These are phyloP conservation scores for Plasmodium berghei DNA, from an alignment of 169 alveolate genomes.

Conservation along the genomic window DNA sequence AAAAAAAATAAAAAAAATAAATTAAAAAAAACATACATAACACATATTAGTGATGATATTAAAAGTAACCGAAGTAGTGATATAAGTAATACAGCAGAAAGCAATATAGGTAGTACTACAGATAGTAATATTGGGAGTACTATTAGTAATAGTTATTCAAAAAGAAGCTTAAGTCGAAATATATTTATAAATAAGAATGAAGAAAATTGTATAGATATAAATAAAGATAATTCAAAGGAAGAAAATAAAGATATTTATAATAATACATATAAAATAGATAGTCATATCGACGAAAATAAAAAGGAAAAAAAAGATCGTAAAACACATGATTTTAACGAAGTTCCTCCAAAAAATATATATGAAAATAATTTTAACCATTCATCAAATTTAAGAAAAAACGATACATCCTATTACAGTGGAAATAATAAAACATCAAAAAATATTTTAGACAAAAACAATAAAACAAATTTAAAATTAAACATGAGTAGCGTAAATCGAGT, in stretches of 20 bases:
- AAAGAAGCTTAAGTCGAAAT: too few species aligned
- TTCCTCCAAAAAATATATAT: conserved; percentile 13
- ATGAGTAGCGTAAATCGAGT: conserved; percentile 2
- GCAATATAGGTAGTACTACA: too few species aligned
- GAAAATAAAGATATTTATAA: too few species aligned
- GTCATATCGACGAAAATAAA: conserved; percentile 3
- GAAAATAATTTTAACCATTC: conserved; percentile 25
- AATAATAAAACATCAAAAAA: conserved; percentile 16
- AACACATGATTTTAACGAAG: not conserved
- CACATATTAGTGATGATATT: not conserved
- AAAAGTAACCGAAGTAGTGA: conserved; percentile 18
- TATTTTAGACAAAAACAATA: conserved; percentile 1
- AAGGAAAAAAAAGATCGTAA: conserved; percentile 3
- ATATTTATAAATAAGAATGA: too few species aligned
- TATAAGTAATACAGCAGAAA: not conserved
- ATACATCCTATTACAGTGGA: conserved; percentile 15
- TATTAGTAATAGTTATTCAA: not conserved
- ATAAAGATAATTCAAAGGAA: too few species aligned
- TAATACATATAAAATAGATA: conserved; percentile 15
- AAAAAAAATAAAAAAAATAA: not conserved
- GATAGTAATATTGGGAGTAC: conserved; percentile 16
- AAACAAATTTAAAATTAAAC: conserved; percentile 8
- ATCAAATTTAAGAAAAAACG: conserved; percentile 22
- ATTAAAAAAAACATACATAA: not conserved
- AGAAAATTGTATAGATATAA: too few species aligned